Base-by-base conservation (phyloP, 768 basidiomycete genomes). In the Arthromyces matolae region DNA sequence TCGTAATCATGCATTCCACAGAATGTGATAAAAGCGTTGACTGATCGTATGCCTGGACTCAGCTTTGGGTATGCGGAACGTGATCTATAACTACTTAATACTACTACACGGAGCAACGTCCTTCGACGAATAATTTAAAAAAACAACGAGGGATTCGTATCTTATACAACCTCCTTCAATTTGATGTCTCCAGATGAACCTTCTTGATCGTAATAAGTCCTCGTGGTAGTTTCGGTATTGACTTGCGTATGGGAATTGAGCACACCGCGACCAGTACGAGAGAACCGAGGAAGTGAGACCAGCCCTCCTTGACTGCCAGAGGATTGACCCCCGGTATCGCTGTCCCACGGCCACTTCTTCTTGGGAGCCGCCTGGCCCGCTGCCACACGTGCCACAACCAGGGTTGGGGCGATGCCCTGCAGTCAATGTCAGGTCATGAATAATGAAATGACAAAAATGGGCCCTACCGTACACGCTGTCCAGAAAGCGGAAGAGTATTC, bases 381-480 rank as follows among this genome's bases (percentile, higher is more conserved):
- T 6, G 50, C 50, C 18, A 46, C 50, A 8, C 54, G 54, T 4
- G 50, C 54, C 18, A 55, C 39, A 23, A 55, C 36, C 5, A 55
- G 41, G 6, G 54, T 55, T 3, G 54, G 54, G 8, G 54, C 50
- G 4, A 55, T 55, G 18, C 54, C 54, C 54, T 55, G 34, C 23
- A 6, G 6, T 18, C 20, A 8, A 29, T 16, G 1, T 42, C 27
- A 38, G 7, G 19, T 16, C 5, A 23, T 6, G 5, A n/a, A 1
- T 24, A 12, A 24, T 4, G 6, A 20, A 25, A 25, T 33, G 9
- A 22, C 8, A 31, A 33, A 9, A 38, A 4, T n/a, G n/a, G n/a
- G n/a, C 28, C 47, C 3, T 36, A 55, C 54, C 13, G 47, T 51
- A 14, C 38, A 33, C 12, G 50, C 33, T 12, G 38, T 42, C 54